Percentiles rank a stretch among this genome's conserved stretches.
phyloP scores from a whole-genome alignment of 169 alveolate genomes.

The Cryptosporidium baileyi region DNA sequence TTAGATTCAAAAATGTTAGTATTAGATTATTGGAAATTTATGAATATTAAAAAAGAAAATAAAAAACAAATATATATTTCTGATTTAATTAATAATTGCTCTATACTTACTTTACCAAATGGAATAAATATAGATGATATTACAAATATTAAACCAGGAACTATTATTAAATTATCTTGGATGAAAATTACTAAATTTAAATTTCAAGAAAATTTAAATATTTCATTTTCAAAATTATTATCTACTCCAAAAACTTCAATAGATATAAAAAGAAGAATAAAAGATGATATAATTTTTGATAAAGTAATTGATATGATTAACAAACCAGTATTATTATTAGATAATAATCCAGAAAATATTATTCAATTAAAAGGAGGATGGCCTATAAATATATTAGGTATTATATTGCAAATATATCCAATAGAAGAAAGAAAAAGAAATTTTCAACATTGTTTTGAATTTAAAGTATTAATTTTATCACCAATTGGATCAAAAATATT shows the following conservation, averaged over 20 bases:
- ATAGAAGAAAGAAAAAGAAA: conserved; percentile 53
- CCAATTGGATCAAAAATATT: conserved; percentile 44
- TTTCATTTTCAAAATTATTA: conserved; percentile 1
- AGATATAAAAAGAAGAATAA: not conserved
- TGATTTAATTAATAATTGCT: conserved; percentile 7
- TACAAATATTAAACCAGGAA: conserved; percentile 34
- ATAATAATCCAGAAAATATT: conserved; percentile 4
- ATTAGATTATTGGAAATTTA: conserved; percentile 54
- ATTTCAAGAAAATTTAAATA: not conserved
- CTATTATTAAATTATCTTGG: conserved; percentile 47
- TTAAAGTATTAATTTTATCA: conserved; percentile 7
- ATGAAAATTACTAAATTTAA: conserved; percentile 9
- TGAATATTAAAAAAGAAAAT: not conserved
- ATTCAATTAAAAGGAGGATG: conserved; percentile 27
- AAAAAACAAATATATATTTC: not conserved
- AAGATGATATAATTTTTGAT: not conserved
- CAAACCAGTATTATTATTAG: conserved; percentile 15
- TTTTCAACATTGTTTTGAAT: conserved; percentile 52
- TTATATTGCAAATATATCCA: conserved; percentile 27
- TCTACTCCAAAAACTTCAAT: conserved; percentile 48
- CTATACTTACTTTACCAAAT: conserved; percentile 41
- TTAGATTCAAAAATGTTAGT: conserved; percentile 31
- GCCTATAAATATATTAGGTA: conserved; percentile 30
- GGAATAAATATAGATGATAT: conserved; percentile 54
- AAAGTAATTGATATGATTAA: not conserved